A percentile compares a stretch with the other conserved stretches of the same genome.
phyloP scores from a whole-genome alignment of 441 rosid genomes.

The Heliophila coronopifolia region DNA sequence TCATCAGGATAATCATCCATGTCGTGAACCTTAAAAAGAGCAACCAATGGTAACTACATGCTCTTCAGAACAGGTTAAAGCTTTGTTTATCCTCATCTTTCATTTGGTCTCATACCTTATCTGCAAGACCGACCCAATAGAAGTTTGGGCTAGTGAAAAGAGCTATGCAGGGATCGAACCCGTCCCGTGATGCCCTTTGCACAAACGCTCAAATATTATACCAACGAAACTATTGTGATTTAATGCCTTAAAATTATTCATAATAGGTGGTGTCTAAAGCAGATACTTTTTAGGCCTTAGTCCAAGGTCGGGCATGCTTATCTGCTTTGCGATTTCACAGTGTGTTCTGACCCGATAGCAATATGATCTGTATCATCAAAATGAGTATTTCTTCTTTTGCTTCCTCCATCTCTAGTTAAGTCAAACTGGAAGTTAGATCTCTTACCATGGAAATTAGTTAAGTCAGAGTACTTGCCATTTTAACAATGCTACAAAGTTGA shows the following conservation, averaged over 20 bases:
- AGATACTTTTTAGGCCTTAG: too few species aligned
- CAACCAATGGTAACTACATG: constrained; percentile 61
- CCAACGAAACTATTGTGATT: too few species aligned
- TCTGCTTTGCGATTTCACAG: too few species aligned
- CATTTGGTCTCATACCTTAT: constrained; percentile 55
- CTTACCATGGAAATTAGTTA: constrained; percentile 55
- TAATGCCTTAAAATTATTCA: too few species aligned
- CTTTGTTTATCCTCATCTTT: constrained; percentile 57
- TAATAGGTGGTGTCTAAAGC: too few species aligned
- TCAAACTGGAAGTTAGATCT: constrained; percentile 59
- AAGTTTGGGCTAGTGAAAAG: too few species aligned
- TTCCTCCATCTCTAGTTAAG: constrained; percentile 46
- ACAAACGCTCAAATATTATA: too few species aligned
- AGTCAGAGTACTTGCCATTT: constrained; percentile 49
- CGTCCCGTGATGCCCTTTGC: too few species aligned
- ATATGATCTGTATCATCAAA: constrained; percentile 49
- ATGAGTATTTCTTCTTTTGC: constrained; percentile 62
- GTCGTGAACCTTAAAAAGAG: constrained; percentile 58
- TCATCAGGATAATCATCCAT: constrained; percentile 38
- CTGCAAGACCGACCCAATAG: too few species aligned
- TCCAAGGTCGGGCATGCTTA: too few species aligned
- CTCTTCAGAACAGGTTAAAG: constrained; percentile 57
- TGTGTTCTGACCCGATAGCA: constrained; percentile 48
- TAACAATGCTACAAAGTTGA: neutral
- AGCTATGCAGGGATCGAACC: too few species aligned